These are phyloP conservation scores for Nicotiana obtusifolia DNA, from an alignment of 257 asterid species.

Conservation along the genomic window DNA sequence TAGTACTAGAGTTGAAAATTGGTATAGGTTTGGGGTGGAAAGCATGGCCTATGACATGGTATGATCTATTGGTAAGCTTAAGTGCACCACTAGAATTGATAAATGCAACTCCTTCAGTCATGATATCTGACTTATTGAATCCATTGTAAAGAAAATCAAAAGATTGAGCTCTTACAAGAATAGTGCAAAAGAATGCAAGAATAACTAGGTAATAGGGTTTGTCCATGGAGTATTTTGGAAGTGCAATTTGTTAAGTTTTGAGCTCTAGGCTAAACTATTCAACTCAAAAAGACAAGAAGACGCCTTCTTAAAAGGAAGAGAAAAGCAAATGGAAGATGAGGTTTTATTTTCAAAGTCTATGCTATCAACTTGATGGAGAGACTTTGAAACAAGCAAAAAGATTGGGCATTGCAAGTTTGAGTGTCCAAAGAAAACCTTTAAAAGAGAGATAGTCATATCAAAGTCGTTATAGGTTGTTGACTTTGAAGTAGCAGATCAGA, in stretches of 20 bases:
- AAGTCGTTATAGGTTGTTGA: background rate
- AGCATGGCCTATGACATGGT: conserved; percentile 43
- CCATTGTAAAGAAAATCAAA: conserved; percentile 42
- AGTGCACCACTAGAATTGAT: conserved; percentile 42
- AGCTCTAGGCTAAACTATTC: background rate
- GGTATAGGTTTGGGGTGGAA: conserved; percentile 35
- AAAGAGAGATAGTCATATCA: background rate
- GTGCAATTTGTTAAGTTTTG: background rate
- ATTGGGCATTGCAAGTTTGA: background rate
- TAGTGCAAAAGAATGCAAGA: conserved; percentile 5
- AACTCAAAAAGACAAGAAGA: background rate
- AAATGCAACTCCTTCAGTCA: conserved; percentile 16
- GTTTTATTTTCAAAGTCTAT: background rate
- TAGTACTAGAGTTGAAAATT: conserved; percentile 17
- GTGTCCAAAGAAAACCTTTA: background rate
- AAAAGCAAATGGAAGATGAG: background rate
- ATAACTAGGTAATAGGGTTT: conserved; percentile 4
- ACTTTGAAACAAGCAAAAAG: background rate
- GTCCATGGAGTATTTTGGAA: conserved; percentile 19
- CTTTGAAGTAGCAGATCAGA: background rate
- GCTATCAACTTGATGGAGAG: background rate
- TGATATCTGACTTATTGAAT: conserved; percentile 36
- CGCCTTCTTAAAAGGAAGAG: background rate
- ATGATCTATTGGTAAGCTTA: conserved; percentile 40
- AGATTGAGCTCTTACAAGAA: conserved; percentile 20